phyloP scores from a whole-genome alignment of 2,329 filamentous ascomycete genomes.

The Phialocephala sp. region DNA sequence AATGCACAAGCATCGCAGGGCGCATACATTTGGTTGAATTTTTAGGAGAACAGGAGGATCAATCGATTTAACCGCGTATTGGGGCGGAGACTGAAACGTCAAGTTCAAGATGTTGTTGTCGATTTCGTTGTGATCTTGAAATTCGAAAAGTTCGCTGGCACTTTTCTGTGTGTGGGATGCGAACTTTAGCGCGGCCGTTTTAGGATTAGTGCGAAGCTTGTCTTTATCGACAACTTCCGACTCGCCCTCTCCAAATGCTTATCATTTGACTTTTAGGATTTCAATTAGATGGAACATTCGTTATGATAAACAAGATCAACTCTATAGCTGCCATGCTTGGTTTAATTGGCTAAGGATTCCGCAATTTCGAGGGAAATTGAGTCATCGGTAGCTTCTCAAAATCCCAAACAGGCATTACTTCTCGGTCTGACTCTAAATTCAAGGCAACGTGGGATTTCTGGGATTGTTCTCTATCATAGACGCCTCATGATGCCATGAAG shows the following conservation, averaged over 20 bases:
- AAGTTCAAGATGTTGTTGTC: constrained; percentile 57
- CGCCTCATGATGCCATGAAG: too few species aligned
- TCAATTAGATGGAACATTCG: neutral
- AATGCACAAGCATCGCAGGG: constrained; percentile 5
- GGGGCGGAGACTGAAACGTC: constrained; percentile 99
- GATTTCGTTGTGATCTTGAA: constrained; percentile 18
- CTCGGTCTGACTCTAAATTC: constrained; percentile 2
- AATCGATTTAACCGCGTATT: constrained; percentile 99
- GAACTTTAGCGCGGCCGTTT: neutral
- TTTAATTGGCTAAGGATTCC: neutral
- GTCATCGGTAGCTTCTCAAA: neutral
- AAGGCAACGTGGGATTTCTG: neutral
- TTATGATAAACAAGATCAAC: neutral
- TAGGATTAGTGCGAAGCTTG: neutral
- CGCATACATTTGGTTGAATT: constrained; percentile 38
- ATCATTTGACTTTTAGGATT: neutral
- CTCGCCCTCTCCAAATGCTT: too few species aligned
- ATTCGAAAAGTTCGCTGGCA: constrained; percentile 19
- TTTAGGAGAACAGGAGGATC: constrained; percentile 78
- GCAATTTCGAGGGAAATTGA: neutral
- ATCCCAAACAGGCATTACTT: neutral
- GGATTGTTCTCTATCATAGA: too few species aligned
- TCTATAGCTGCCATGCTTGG: neutral
- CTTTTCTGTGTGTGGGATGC: neutral
- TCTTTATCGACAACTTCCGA: neutral